Evolutionary conservation across 495 filamentous ascomycete species (phyloP), one percentile per base, ranked within the genome.

Genomic region (Emericellopsis terricola): DNA sequence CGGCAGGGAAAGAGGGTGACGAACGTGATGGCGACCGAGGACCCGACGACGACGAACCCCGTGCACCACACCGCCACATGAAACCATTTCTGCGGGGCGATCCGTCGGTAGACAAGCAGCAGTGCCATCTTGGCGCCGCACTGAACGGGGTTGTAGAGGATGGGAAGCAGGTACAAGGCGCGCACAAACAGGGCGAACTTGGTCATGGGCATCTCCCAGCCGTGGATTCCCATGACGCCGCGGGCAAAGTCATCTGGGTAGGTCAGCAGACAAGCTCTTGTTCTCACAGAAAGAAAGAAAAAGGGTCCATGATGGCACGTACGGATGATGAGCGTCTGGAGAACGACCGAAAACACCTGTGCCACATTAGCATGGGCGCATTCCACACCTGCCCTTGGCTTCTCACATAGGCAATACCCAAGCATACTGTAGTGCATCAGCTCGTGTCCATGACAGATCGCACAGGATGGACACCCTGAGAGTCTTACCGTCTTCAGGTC

Each of bases 1-100:
- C 37, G 33, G 41, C 57, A 61, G 15, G 51, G 49, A 29, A 61
- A 57, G 5, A 62, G 50, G 20, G 57, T 39, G 1, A 52, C 48
- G 8, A 42, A 42, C 40, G 32, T 33, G 15, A 42, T 42, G 17
- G 28, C 40, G 6, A 32, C 30, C 6, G 36, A 38, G 8, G 34
- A 33, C 2, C 40, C 35, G 5, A 37, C 40, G 26, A 36, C 36
- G 21, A 42, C 26, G 24, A 42, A 42, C 16, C 32, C 35, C 4
- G 35, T 33, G 18, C 16, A 2, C n/a, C 16, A 38, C 15, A 43
- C 37, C 7, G 33, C 8, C 14, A 32, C 26, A 10, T 36, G 32
- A 20, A 34, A 43, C 28, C 18, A 27, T 19, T 6, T 2, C 19
- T 38, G 35, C 2, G 41, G 37, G 15, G 32, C 28, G 9, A 43